Evolutionary conservation across 2,329 filamentous ascomycete genomes (phyloP), one percentile per base, ranked within the genome.

Genomic region (Tricladium varicosporioides): DNA sequence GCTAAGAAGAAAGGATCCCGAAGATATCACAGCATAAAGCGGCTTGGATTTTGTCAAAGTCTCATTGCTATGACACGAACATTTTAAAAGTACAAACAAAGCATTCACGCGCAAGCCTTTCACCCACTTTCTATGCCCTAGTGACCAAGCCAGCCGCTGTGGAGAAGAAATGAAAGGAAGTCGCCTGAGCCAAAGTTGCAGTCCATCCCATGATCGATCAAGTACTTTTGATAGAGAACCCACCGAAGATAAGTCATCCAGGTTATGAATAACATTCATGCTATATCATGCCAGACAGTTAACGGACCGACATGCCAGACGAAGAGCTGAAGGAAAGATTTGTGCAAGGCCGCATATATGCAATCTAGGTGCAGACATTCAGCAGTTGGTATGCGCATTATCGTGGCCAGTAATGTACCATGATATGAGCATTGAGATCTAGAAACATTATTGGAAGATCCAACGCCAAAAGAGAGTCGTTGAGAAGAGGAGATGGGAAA

Each of bases 391-490:
- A 31, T 55, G 48, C 47, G 10, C 45, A 15, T 49, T 32, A 33
- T 54, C 55, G 52, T 60, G 57, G 57, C 52, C 54, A 58, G 53
- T 55, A 51, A 59, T 54, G 52, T 62, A 57, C 59, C 52, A 48
- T 56, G 56, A 51, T 54, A 48, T 45, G 48, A 61, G 56, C 60
- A 60, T 50, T 50, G 56, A 68, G 61, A 64, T 67, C 65, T 68
- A 67, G 59, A 61, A 62, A 64, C 60, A 61, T 58, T 57, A 60
- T 61, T 60, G 58, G 45, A 61, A 62, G 60, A 68, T 69, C 67
- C 64, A 67, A 66, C 64, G 64, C 65, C 64, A 61, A 67, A 64
- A 53, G 63, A 64, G 60, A 65, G 51, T 65, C 63, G 54, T 61
- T 57, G 56, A 60, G 58, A 61, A 64, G 57, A 60, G 57, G 49